These are phyloP conservation scores for Alloteropsis semialata DNA, from an alignment of 176 grass and related monocot species.

Conservation along the genomic window DNA sequence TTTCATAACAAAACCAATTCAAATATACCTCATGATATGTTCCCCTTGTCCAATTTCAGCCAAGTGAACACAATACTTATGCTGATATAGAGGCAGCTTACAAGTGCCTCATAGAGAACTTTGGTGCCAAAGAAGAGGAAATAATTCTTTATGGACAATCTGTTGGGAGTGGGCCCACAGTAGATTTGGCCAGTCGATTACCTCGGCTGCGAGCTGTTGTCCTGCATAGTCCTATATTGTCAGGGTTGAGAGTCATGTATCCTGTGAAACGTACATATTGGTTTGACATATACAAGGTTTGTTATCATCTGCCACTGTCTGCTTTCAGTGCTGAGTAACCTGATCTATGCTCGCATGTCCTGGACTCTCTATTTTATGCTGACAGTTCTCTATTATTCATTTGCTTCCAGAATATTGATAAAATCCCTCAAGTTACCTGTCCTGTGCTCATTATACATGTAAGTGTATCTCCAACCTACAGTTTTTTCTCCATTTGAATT, in stretches of 20 bases:
- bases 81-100: slow-evolving; percentile 91
- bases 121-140: slow-evolving; percentile 82
- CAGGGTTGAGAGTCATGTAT: slow-evolving; percentile 94
- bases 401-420: slow-evolving; percentile 82
- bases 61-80: slow-evolving; percentile 84
- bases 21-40: neutral
- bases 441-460: slow-evolving; percentile 97
- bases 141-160: slow-evolving; percentile 93
- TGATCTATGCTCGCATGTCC: neutral
- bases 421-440: slow-evolving; percentile 79
- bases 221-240: slow-evolving; percentile 90
- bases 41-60: slow-evolving; percentile 44
- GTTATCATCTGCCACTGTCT: slow-evolving; percentile 17
- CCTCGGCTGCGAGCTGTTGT: slow-evolving; percentile 68
- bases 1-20: neutral
- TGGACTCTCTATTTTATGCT: slow-evolving; percentile 20
- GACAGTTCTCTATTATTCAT: slow-evolving; percentile 9
- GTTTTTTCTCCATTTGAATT: slow-evolving; percentile 1
- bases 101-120: slow-evolving; percentile 77
- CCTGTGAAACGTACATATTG: slow-evolving; percentile 89
- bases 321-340: neutral
- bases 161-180: slow-evolving; percentile 88
- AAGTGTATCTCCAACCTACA: slow-evolving; percentile 44
- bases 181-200: slow-evolving; percentile 77
- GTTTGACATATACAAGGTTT: slow-evolving; percentile 99